Percentiles rank a stretch among this genome's conserved stretches.
These are phyloP conservation scores for Cairneyella variabilis DNA, from an alignment of 495 filamentous ascomycete species.

Conservation along the genomic window DNA sequence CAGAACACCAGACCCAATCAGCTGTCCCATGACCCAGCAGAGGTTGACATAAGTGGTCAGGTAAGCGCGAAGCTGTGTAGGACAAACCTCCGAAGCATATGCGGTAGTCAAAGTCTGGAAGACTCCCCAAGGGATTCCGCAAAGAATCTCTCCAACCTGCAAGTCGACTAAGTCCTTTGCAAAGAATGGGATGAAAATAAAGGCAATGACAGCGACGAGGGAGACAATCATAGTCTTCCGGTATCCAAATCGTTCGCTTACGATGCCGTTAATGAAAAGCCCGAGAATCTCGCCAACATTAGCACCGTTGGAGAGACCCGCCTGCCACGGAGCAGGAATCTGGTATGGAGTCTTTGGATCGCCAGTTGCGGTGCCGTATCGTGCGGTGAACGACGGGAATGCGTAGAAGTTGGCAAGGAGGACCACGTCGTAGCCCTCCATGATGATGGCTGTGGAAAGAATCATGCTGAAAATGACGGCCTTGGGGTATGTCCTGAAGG, in stretches of 20 bases:
- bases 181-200: constrained; percentile 74
- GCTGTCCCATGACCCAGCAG: constrained; percentile 62
- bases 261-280: constrained; percentile 41
- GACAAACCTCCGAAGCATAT: constrained; percentile 77
- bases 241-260: constrained; percentile 50
- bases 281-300: constrained; percentile 43
- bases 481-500: constrained; percentile 46
- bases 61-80: constrained; percentile 66
- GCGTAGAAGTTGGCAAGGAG: constrained; percentile 36
- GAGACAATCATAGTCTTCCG: constrained; percentile 63
- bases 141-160: constrained; percentile 71
- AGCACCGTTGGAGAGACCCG: constrained; percentile 41
- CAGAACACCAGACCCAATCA: constrained; percentile 57
- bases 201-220: constrained; percentile 56
- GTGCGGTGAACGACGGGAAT: constrained; percentile 31
- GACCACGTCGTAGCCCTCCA: constrained; percentile 40
- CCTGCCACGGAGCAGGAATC: constrained; percentile 44
- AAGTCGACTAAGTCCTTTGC: constrained; percentile 64
- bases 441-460: constrained; percentile 38
- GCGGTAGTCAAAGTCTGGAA: constrained; percentile 76
- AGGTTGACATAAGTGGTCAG: constrained; percentile 75
- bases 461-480: constrained; percentile 25
- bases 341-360: constrained; percentile 40
- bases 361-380: constrained; percentile 18
- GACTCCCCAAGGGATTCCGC: constrained; percentile 71